Evolutionary conservation across 805 yeast genomes (phyloP), one percentile per base, ranked within the genome.

Genomic region (Jamesozyma lodderae): DNA sequence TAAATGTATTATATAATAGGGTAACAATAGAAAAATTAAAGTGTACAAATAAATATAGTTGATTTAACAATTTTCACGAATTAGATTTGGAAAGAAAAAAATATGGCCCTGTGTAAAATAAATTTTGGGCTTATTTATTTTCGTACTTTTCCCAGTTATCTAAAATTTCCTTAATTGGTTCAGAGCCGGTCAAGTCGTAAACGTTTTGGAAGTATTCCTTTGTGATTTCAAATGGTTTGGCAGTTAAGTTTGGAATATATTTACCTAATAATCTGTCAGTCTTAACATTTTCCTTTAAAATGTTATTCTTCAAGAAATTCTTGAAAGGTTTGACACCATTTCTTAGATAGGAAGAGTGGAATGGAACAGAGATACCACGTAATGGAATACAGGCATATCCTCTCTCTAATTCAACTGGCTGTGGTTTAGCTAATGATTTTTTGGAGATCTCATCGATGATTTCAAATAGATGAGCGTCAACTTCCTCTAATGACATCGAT

Each of bases 291-390:
- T 86, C 83, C 70, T 82, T 85, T 47, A 95, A 81, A 57, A 92
- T 82, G 77, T 92, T 90, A 81, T 87, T 92, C 63, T 80, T 79
- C 70, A 92, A 75, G 81, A 92, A 92, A 69, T 87, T 84, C 74
- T 90, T 88, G 85, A 92, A 92, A 56, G 98, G 98, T 68, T 88
- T 90, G 43, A 92, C 99, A 68, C 99, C 99, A 41, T 92, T 84
- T 75, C 90, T 82, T 70, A 92, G 75, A 70, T 94, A 92, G n/a
- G 95, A 81, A 21, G 96, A 87, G 69, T 92, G 99, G 96, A 92
- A 92, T 46, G 99, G 99, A 61, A 92, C 99, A n/a, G 96, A 86
- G 51, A 92, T 92, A 54, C 98, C 98, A 73, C 82, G 87, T 66
- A 92, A 77, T 63, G 99, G 99, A 55, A 92, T 92, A 56, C 92